Evolutionary conservation across 768 basidiomycete species (phyloP).

Genomic region (Suillus occidentalis): DNA sequence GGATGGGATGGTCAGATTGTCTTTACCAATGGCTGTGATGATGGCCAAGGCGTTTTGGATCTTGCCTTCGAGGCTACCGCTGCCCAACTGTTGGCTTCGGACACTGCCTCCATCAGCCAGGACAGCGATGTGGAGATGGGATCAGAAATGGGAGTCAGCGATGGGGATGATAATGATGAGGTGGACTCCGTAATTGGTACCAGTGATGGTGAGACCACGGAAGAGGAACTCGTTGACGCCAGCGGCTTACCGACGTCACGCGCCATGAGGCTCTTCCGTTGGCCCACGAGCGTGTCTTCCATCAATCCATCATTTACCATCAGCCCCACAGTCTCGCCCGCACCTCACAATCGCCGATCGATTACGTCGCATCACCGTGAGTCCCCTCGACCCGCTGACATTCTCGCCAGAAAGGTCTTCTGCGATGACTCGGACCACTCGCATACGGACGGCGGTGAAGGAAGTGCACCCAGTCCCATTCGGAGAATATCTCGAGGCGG

Average conservation of each 20-base stretch:
- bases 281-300: slow-evolving; percentile 59
- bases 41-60: slow-evolving; percentile 55
- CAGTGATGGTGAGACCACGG: slow-evolving; percentile 75
- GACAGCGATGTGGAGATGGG: slow-evolving; percentile 52
- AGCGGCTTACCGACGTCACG: slow-evolving; percentile 73
- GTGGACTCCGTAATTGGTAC: slow-evolving; percentile 50
- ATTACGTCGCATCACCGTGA: slow-evolving; percentile 32
- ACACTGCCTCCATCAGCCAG: slow-evolving; percentile 47
- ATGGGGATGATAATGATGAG: slow-evolving; percentile 38
- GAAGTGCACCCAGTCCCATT: slow-evolving; percentile 31
- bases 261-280: slow-evolving; percentile 70
- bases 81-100: slow-evolving; percentile 49
- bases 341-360: slow-evolving; percentile 33
- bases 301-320: slow-evolving; percentile 80
- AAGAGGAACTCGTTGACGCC: slow-evolving; percentile 80
- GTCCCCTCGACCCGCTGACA: slow-evolving; percentile 65
- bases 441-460: slow-evolving; percentile 33
- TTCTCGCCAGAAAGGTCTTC: slow-evolving; percentile 60
- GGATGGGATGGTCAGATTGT: slow-evolving; percentile 76
- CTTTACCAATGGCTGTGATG: slow-evolving; percentile 62
- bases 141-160: slow-evolving; percentile 21
- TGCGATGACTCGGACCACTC: slow-evolving; percentile 48
- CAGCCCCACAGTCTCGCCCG: slow-evolving; percentile 53
- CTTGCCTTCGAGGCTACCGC: slow-evolving; percentile 70
- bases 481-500: slow-evolving; percentile 18